A percentile compares a stretch with the other conserved stretches of the same genome.
These are phyloP conservation scores for Hansenula anomala DNA, from an alignment of 1,139 yeast species.

Conservation along the genomic window DNA sequence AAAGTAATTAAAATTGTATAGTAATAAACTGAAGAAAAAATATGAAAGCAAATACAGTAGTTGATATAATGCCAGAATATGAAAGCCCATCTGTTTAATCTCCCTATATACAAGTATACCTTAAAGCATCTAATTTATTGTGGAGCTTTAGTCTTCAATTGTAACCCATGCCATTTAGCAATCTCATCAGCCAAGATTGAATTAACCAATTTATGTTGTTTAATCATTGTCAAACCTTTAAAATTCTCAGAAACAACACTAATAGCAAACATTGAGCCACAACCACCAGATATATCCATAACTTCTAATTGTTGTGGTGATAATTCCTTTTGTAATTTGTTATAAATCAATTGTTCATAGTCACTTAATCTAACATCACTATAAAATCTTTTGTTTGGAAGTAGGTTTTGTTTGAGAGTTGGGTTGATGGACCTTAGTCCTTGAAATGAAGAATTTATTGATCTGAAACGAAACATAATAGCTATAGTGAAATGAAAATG, in stretches of 20 bases:
- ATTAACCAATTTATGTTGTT: conserved; percentile 90
- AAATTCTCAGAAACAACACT: conserved; percentile 68
- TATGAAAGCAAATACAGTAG: no score
- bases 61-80: no score
- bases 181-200: conserved; percentile 80
- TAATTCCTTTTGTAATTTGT: conserved; percentile 49
- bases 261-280: conserved; percentile 98
- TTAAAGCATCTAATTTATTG: conserved; percentile 1
- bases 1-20: background rate
- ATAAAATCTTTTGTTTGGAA: conserved; percentile 3
- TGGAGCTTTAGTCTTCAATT: conserved; percentile 66
- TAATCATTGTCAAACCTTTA: conserved; percentile 76
- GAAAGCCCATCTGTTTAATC: background rate
- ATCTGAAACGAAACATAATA: conserved; percentile 1
- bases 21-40: no score
- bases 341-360: conserved; percentile 63
- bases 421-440: conserved; percentile 4
- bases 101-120: background rate
- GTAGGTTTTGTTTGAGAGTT: no score
- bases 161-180: conserved; percentile 91
- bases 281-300: conserved; percentile 86
- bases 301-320: conserved; percentile 60
- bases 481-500: background rate
- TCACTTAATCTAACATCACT: conserved; percentile 38
- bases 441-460: background rate